Base-by-base conservation (phyloP, 1,284 basidiomycete species). In the Ustilago esculenta region DNA sequence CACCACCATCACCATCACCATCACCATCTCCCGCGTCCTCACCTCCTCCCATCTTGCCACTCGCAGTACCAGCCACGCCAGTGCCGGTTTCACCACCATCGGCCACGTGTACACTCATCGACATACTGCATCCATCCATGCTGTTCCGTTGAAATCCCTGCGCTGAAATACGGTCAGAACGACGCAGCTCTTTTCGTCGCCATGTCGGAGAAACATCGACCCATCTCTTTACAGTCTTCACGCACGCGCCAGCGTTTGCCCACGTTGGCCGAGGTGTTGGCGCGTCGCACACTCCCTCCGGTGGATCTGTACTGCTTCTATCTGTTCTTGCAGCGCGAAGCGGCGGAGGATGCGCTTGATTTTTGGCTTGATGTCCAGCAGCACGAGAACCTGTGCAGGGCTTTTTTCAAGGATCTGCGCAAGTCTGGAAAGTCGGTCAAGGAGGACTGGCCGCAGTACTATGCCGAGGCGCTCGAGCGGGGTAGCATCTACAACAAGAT, bases 341-440 rank as follows among this genome's bases (percentile, higher is more conserved):
- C 91, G 29, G 89, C 92, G 51, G 94, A 97, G 82, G 94, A 98
- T 81, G 91, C 94, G 36, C 85, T 98, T 45, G 95, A 98, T 83
- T 98, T 98, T 77, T 98, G 94, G 94, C 88, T 98, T 29, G 95
- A 98, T 80, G 95, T 98, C 2, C 93, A 97, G 78, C 95, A 98
- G 84, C 95, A 98, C 82, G 96, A 98, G 84, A 97, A 97, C 81
- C 88, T 98, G 37, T 98, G 94, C 84, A 88, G 94, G 59, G 95
- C 94, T 7, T 98, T 97, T 84, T 97, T 98, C 87, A 96, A 97
- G 85, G 95, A 98, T 82, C 87, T 98, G 61, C 89, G 92, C 78
- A 93, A 94, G 84, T 93, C 92, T 1, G 94, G 94, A 8, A 88
- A 91, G 33, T 88, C 89, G 9, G 90, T 98, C 76, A 90, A 90